These are phyloP conservation scores for Limnanthes douglasii DNA, from an alignment of 345 rosid species.

Conservation along the genomic window DNA sequence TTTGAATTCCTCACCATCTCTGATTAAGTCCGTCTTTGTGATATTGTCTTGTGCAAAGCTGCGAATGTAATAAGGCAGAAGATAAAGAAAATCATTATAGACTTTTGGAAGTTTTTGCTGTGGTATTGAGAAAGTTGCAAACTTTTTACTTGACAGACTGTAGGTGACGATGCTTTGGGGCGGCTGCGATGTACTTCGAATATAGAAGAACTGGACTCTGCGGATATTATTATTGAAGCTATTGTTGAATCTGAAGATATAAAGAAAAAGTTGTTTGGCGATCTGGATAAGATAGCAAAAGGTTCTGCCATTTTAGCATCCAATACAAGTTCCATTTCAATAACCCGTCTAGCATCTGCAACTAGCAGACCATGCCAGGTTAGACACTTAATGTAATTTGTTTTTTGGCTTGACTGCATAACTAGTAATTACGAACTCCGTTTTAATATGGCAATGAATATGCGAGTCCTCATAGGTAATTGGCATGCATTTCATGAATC, in stretches of 20 bases:
- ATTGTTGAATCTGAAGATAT: constrained; percentile 74
- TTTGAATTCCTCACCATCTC: too few relatives aligned
- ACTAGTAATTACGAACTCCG: constrained; percentile 1
- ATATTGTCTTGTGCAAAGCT: neutral
- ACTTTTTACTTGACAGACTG: constrained; percentile 27
- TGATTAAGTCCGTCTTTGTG: too few relatives aligned
- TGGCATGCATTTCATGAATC: constrained; percentile 97
- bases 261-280: constrained; percentile 52
- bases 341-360: constrained; percentile 70
- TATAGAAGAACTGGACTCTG: constrained; percentile 35
- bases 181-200: constrained; percentile 42
- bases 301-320: constrained; percentile 67
- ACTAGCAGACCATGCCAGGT: constrained; percentile 72
- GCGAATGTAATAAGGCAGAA: neutral
- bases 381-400: constrained; percentile 3
- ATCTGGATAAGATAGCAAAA: constrained; percentile 47
- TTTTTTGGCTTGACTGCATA: constrained; percentile 4
- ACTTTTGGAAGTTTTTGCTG: neutral
- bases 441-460: neutral
- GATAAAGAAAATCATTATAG: neutral
- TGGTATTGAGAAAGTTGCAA: neutral
- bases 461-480: constrained; percentile 46
- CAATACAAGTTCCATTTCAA: constrained; percentile 85
- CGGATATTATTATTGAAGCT: constrained; percentile 72
- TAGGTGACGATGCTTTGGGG: constrained; percentile 36